phyloP scores from a whole-genome alignment of 345 rosid genomes.

The Aquilaria malaccensis region DNA sequence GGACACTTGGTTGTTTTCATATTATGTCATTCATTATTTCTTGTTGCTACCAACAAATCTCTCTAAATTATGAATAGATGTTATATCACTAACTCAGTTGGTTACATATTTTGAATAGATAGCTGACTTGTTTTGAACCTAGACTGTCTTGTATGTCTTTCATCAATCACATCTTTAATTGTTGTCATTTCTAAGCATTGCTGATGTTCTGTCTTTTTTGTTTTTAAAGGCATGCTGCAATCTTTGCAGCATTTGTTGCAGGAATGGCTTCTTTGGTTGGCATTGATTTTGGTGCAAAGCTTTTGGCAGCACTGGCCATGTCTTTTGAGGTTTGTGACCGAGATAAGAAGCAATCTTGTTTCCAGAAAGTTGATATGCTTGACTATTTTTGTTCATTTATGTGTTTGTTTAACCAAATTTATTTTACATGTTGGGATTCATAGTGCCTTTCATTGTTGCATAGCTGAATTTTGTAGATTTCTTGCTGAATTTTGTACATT shows the following conservation, averaged over 20 bases:
- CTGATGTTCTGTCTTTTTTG: conserved; percentile 13
- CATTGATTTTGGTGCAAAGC: conserved; percentile 80
- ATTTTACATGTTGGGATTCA: neutral
- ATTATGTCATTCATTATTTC: no score
- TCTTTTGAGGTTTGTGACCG: conserved; percentile 52
- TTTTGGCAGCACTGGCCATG: conserved; percentile 71
- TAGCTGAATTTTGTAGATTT: neutral
- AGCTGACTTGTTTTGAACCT: neutral
- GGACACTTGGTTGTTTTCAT: no score
- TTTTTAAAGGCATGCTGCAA: conserved; percentile 62
- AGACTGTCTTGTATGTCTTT: no score
- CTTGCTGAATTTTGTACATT: neutral
- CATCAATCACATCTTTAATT: no score
- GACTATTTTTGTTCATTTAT: neutral
- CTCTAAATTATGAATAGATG: no score
- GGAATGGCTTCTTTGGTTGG: conserved; percentile 88
- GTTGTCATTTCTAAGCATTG: neutral
- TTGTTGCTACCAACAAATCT: no score
- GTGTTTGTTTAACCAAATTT: neutral
- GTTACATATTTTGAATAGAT: neutral
- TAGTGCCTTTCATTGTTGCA: neutral
- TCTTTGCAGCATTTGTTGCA: conserved; percentile 87
- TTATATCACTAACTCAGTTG: no score
- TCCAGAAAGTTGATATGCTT: neutral
- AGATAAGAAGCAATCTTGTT: conserved; percentile 5